Percentiles rank a stretch among this genome's conserved stretches.
Evolutionary conservation across 495 filamentous ascomycete species (phyloP).

Genomic region (Penicillium waksmanii): DNA sequence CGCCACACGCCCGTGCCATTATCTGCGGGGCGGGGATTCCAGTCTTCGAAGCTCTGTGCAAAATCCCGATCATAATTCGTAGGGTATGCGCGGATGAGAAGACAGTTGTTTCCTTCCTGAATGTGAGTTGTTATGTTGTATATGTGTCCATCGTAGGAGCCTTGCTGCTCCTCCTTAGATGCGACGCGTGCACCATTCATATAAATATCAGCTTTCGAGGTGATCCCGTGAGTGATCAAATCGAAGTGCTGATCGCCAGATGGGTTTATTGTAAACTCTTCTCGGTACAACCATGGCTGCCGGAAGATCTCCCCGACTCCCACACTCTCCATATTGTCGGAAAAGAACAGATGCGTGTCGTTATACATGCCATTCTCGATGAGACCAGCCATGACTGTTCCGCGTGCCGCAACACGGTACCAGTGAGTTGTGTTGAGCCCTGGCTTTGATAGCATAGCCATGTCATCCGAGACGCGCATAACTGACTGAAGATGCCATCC

Average conservation of each 20-base stretch:
- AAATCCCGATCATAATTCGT: constrained; percentile 64
- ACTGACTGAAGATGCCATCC: constrained; percentile 61
- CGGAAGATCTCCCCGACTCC: constrained; percentile 51
- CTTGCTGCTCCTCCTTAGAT: constrained; percentile 50
- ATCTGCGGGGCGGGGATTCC: constrained; percentile 66
- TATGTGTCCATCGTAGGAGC: constrained; percentile 58
- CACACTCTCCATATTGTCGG: constrained; percentile 49
- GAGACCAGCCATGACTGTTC: constrained; percentile 63
- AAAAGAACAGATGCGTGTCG: constrained; percentile 61
- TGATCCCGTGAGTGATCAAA: constrained; percentile 62
- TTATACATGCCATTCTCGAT: constrained; percentile 57
- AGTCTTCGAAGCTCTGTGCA: constrained; percentile 64
- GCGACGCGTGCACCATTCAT: constrained; percentile 61
- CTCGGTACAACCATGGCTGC: constrained; percentile 64
- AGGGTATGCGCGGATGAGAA: constrained; percentile 58
- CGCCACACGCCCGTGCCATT: constrained; percentile 67
- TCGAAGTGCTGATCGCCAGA: constrained; percentile 49
- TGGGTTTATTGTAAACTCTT: constrained; percentile 52
- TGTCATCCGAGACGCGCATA: constrained; percentile 36
- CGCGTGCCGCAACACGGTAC: constrained; percentile 53
- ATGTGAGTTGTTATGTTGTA: constrained; percentile 57
- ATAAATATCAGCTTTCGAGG: constrained; percentile 62
- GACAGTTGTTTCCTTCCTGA: constrained; percentile 44
- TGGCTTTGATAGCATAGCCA: constrained; percentile 47
- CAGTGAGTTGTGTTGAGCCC: constrained; percentile 55